phyloP scores from a whole-genome alignment of 2,329 filamentous ascomycete species.

The Sporothrix pallida region DNA sequence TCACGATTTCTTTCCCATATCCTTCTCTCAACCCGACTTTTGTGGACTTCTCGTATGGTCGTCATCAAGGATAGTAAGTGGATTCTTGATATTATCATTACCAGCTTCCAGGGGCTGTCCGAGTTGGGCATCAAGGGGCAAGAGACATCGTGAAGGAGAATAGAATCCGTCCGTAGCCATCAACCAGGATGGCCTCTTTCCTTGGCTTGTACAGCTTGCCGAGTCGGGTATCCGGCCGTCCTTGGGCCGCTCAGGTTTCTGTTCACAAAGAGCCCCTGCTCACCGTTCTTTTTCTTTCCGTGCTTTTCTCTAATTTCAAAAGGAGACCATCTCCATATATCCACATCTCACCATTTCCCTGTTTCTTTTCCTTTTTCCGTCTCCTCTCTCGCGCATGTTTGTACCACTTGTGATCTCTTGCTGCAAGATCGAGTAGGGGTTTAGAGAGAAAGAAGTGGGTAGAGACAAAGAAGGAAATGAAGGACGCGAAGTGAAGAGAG shows the following conservation, averaged over 20 bases:
- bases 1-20: neutral
- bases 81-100: neutral
- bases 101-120: no score
- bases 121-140: neutral
- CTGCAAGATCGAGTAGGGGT: slow-evolving; percentile 20
- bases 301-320: no score
- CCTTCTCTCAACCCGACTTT: neutral
- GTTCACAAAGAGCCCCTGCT: neutral
- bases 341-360: neutral
- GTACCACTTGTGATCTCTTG: slow-evolving; percentile 2
- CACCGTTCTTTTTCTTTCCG: neutral
- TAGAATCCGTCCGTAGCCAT: neutral
- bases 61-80: neutral
- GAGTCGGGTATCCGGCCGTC: neutral
- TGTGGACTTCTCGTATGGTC: neutral
- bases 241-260: neutral
- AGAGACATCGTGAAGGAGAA: neutral
- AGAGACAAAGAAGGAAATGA: neutral
- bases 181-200: neutral
- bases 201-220: neutral
- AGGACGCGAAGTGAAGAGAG: neutral
- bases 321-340: neutral
- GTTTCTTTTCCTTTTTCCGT: neutral
- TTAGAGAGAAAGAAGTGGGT: neutral
- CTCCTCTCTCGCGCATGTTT: neutral